Evolutionary conservation across 2,329 filamentous ascomycete genomes (phyloP), one percentile per base, ranked within the genome.

Genomic region (Epichloe sp.): DNA sequence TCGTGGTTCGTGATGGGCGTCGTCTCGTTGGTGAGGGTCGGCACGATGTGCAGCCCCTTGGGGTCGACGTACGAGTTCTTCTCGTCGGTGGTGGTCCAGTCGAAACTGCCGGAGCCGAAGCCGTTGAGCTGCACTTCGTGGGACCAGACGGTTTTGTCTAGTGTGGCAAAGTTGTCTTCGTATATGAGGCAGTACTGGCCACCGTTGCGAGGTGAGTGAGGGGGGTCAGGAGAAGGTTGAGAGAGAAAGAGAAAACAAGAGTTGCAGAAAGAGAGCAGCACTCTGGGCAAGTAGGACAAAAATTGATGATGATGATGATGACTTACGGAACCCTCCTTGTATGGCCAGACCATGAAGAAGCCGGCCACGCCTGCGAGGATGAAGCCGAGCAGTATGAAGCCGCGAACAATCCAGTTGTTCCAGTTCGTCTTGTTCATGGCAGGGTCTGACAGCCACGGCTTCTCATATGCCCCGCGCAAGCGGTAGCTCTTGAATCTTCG

Each of bases 31-130:
- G 74, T 77, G 17, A 78, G 61, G 0, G 75, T 78, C 7, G 75
- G 75, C n/a, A 75, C 70, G 48, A 79, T 77, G 60, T 77, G 74
- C 41, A 78, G 66, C n/a, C 74, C 74, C 26, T 71, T 62, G 0
- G 56, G 61, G 56, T 76, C 71, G 37, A 71, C 64, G 58, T 71
- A 78, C 14, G 70, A 63, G 60, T 79, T 79, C 49, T 59, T 60
- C 1, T 62, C 54, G 54, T 76, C 73, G 3, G 61, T 65, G 5
- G 75, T 78, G 0, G 75, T 77, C 75, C 74, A 76, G 64, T 78
- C 75, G 57, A 78, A 78, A 37, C 70, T 66, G 15, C 72, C 72
- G n/a, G 68, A 72, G 47, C 73, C 70, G 55, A 67, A 73, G 10
- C 66, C 72, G 50, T 67, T 63, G n/a, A 71, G 57, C 60, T 67